Evolutionary conservation across 2,329 filamentous ascomycete genomes (phyloP).

Genomic region (Monosporascus cannonballus): DNA sequence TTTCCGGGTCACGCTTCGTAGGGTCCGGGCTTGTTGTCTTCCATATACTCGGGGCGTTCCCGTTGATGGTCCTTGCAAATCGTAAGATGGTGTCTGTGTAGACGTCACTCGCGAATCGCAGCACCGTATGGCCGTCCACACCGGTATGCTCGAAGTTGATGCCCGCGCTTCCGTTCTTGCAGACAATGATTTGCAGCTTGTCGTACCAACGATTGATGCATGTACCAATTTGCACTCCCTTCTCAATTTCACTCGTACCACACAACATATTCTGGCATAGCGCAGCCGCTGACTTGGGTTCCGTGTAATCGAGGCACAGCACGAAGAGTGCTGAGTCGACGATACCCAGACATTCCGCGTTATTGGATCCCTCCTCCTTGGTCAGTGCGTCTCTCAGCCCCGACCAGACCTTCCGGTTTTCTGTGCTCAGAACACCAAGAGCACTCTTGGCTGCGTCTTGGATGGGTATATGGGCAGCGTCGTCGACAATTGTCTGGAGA

Average conservation of each 20-base stretch:
- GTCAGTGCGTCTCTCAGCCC: slow-evolving; percentile 82
- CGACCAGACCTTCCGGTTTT: slow-evolving; percentile 96
- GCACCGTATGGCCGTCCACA: slow-evolving; percentile 93
- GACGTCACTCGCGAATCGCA: slow-evolving; percentile 91
- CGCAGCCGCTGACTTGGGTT: slow-evolving; percentile 71
- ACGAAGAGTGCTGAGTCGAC: slow-evolving; percentile 92
- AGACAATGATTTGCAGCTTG: slow-evolving; percentile 97
- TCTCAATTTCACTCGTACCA: slow-evolving; percentile 84
- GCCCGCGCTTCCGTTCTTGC: slow-evolving; percentile 95
- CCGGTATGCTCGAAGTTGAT: slow-evolving; percentile 99
- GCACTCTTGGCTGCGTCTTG: slow-evolving; percentile 94
- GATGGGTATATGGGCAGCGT: slow-evolving; percentile 82
- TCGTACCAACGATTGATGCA: slow-evolving; percentile 99
- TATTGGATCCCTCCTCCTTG: slow-evolving; percentile 82
- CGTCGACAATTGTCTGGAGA: slow-evolving; percentile 84
- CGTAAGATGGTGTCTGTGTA: slow-evolving; percentile 97
- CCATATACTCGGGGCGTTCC: slow-evolving; percentile 87
- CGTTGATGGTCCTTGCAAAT: slow-evolving; percentile 93
- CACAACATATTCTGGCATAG: slow-evolving; percentile 99
- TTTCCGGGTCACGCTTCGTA: slow-evolving; percentile 81
- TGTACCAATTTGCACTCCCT: slow-evolving; percentile 91
- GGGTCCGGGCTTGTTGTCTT: slow-evolving; percentile 86
- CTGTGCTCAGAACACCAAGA: slow-evolving; percentile 86
- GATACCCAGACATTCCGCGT: slow-evolving; percentile 91
- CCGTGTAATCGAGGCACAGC: slow-evolving; percentile 86